Evolutionary conservation across 352 stramenopile species (phyloP), one percentile per base, ranked within the genome.

Genomic region (Globisporangium apiculatum): DNA sequence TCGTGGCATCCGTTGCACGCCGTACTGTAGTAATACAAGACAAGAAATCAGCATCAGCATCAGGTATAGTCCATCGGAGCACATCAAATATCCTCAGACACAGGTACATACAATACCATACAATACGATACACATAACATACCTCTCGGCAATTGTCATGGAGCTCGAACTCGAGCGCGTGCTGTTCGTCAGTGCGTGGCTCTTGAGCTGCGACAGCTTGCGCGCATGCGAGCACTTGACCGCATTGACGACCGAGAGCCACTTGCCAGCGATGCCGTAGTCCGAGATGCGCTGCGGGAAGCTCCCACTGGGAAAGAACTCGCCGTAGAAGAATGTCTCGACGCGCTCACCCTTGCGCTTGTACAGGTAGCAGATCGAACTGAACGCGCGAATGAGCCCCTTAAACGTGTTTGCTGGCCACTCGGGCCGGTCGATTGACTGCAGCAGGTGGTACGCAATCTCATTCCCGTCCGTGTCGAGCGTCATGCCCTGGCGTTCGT

Each of bases 281-380:
- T 66, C 60, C 8, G 55, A 57, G 55, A 66, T 42, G 8, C 53
- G 52, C 41, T 64, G 48, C 12, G 17, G 55, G 12, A 66, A 36
- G 55, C 51, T 42, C 0, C 60, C 60, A 55, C 70, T 76, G 15
- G 66, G 65, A 37, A 67, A 72, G 59, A 67, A 61, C 46, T 73
- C 65, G 18, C 72, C 67, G n/a, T 57, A 64, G n/a, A 77, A 62
- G 53, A 79, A 81, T 31, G 66, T 67, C 62, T 81, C 67, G 17
- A 73, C 73, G 57, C 43, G 42, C 42, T 41, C 36, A 36, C 58
- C 72, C 61, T 58, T 62, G 15, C 61, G 64, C 10, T 57, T 65
- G 3, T 76, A 81, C 18, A 81, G 18, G 35, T 76, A 79, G 38
- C 69, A 78, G 6, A 65, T 69, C 17, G 72, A 68, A 0, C 68